phyloP scores from a whole-genome alignment of 2,329 filamentous ascomycete species.

The Aspergillus clavatus region DNA sequence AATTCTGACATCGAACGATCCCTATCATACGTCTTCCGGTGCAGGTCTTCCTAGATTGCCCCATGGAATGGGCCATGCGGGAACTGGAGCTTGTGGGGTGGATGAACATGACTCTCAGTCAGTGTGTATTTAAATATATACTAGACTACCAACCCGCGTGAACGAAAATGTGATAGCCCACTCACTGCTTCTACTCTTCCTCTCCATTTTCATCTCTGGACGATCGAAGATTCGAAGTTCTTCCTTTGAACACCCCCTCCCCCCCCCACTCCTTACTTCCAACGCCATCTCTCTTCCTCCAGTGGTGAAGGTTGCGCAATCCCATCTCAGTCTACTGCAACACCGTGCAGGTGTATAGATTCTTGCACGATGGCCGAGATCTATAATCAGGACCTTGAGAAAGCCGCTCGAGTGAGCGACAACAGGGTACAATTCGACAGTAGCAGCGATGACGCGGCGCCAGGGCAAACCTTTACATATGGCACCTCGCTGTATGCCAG shows the following conservation, averaged over 20 bases:
- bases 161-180: too few species aligned
- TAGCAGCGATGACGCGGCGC: conserved; percentile 47
- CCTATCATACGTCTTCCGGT: too few species aligned
- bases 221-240: conserved; percentile 20
- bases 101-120: too few species aligned
- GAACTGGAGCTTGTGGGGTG: too few species aligned
- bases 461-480: conserved; percentile 55
- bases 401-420: conserved; percentile 27
- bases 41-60: too few species aligned
- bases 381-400: conserved; percentile 29
- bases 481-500: conserved; percentile 54
- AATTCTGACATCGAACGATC: too few species aligned
- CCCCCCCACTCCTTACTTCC: background rate
- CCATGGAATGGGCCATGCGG: too few species aligned
- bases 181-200: conserved; percentile 7
- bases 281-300: conserved; percentile 10
- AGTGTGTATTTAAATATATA: too few species aligned
- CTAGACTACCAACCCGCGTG: too few species aligned
- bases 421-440: conserved; percentile 26
- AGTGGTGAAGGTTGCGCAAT: conserved; percentile 9
- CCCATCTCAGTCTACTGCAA: conserved; percentile 4
- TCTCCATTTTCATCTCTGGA: conserved; percentile 12
- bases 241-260: too few species aligned
- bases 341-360: conserved; percentile 11
- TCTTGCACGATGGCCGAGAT: conserved; percentile 17